phyloP scores from a whole-genome alignment of 192 early-diverging fungal species.

The Backusella psychrophila region DNA sequence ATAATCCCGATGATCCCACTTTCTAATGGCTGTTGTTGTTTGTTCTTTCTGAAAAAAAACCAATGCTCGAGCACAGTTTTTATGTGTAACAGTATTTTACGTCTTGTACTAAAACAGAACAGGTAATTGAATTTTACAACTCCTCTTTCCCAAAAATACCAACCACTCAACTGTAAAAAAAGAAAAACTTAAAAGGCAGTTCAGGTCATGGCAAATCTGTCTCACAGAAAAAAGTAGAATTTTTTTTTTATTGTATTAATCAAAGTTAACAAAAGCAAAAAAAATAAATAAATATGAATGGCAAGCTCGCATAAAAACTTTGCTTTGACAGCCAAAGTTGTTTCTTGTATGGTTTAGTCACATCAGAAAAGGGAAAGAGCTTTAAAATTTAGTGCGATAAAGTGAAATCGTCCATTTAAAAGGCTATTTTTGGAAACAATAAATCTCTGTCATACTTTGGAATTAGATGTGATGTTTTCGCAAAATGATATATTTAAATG shows the following conservation, averaged over 20 bases:
- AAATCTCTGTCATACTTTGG: background rate
- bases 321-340: background rate
- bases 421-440: background rate
- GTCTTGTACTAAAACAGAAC: background rate
- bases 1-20: background rate
- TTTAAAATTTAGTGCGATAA: background rate
- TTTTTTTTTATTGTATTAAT: background rate
- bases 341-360: background rate
- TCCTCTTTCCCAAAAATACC: conserved; percentile 1
- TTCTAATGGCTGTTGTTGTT: background rate
- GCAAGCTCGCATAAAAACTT: background rate
- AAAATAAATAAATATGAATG: background rate
- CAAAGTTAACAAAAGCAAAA: too few species aligned
- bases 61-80: background rate
- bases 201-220: background rate
- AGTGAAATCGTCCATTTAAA: background rate
- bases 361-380: background rate
- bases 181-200: background rate
- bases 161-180: background rate
- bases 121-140: background rate
- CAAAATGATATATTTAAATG: too few species aligned
- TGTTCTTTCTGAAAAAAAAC: background rate
- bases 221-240: conserved; percentile 1
- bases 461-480: too few species aligned
- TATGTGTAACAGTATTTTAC: background rate